Percentiles rank a stretch among this genome's conserved stretches.
Evolutionary conservation across 805 yeast genomes (phyloP).

Genomic region (Hagleromyces aurorensis): DNA sequence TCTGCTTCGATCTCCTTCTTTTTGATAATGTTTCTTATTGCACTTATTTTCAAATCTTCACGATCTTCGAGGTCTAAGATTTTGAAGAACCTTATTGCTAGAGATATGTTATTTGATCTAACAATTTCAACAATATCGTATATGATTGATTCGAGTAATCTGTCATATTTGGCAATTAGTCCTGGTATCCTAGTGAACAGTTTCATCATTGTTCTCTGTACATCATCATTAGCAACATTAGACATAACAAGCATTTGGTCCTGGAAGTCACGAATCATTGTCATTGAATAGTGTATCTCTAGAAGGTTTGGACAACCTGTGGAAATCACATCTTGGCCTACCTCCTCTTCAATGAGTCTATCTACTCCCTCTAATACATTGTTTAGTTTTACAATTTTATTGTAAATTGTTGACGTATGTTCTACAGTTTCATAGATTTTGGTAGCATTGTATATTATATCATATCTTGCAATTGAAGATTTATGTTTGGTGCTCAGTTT

Average conservation of each 20-base stretch:
- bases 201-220: constrained; percentile 53
- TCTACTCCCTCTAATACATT: constrained; percentile 44
- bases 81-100: constrained; percentile 65
- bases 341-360: constrained; percentile 42
- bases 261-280: constrained; percentile 64
- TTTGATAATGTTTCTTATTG: constrained; percentile 28
- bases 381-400: constrained; percentile 51
- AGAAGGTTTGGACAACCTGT: constrained; percentile 49
- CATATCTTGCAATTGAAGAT: constrained; percentile 56
- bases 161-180: constrained; percentile 53
- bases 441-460: constrained; percentile 59
- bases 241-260: constrained; percentile 65
- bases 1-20: constrained; percentile 28
- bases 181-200: constrained; percentile 25
- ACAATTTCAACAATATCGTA: constrained; percentile 65
- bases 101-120: constrained; percentile 56
- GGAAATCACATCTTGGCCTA: constrained; percentile 21
- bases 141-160: constrained; percentile 54
- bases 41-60: constrained; percentile 56
- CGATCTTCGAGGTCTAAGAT: constrained; percentile 73
- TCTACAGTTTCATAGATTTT: constrained; percentile 62
- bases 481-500: constrained; percentile 47
- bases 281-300: constrained; percentile 60
- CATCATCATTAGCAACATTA: constrained; percentile 49
- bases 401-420: constrained; percentile 57